Evolutionary conservation across 495 filamentous ascomycete species (phyloP).

Genomic region (Lasiosphaeria hispida): DNA sequence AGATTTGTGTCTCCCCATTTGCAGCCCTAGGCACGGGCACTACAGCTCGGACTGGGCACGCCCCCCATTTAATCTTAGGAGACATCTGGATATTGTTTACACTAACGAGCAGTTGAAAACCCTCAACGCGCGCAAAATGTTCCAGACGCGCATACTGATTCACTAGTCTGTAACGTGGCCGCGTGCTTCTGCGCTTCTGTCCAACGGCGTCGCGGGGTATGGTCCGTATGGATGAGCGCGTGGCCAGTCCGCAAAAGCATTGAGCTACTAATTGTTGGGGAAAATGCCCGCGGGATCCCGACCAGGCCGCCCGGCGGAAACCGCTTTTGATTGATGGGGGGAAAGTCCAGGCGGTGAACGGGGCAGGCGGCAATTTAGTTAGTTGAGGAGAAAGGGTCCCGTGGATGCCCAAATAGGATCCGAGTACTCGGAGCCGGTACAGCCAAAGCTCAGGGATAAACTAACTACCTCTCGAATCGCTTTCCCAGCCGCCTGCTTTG

Average conservation of each 20-base stretch:
- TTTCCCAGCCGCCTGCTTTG: no score
- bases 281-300: not conserved
- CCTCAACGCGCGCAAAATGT: not conserved
- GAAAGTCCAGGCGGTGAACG: not conserved
- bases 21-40: no score
- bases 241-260: conserved; percentile 6
- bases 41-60: no score
- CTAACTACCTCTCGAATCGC: no score
- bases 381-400: not conserved
- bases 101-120: not conserved
- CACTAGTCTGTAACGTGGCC: not conserved
- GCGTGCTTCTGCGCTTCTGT: not conserved
- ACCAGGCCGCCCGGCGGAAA: not conserved
- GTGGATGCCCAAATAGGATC: not conserved
- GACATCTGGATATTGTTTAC: no score
- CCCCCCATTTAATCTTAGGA: not conserved
- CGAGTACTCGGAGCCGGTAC: conserved; percentile 2
- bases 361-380: not conserved
- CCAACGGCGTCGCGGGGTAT: not conserved
- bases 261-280: conserved; percentile 12
- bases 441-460: not conserved
- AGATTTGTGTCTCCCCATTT: no score
- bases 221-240: not conserved
- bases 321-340: not conserved
- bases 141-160: not conserved